Percentiles rank a stretch among this genome's conserved stretches.
Conservation (phyloP, 495 filamentous ascomycete genomes). For the Umbilicaria muhlenbergii region DNA sequence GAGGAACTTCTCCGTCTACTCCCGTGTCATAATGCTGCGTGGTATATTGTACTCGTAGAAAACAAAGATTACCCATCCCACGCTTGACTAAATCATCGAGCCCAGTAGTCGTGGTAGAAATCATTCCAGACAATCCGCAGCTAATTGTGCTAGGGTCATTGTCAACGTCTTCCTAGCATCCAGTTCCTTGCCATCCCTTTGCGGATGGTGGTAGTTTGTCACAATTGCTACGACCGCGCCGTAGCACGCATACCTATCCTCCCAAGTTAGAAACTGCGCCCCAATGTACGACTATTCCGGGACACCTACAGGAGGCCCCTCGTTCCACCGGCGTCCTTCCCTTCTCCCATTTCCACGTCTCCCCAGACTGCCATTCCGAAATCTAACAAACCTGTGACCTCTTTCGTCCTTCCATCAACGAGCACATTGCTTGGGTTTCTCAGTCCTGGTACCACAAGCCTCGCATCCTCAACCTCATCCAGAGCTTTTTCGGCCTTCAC, state of each 20-base stretch:
- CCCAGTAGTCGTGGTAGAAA: too few species aligned
- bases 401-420: constrained; percentile 31
- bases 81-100: too few species aligned
- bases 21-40: too few species aligned
- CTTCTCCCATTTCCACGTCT: constrained; percentile 29
- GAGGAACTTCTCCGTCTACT: too few species aligned
- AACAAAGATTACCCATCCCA: too few species aligned
- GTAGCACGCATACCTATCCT: constrained; percentile 11
- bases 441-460: constrained; percentile 41
- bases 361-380: constrained; percentile 34
- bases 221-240: constrained; percentile 10
- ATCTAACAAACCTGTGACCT: constrained; percentile 29
- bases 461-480: constrained; percentile 38
- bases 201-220: constrained; percentile 9
- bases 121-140: neutral
- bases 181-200: constrained; percentile 6
- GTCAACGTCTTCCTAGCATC: constrained; percentile 12
- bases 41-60: too few species aligned
- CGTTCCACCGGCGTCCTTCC: constrained; percentile 19
- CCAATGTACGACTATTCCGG: constrained; percentile 8
- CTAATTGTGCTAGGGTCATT: constrained; percentile 2
- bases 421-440: constrained; percentile 40
- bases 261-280: neutral
- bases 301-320: constrained; percentile 21
- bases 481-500: constrained; percentile 29